Base-by-base conservation (phyloP, 2,329 filamentous ascomycete genomes). In the Pseudogymnoascus pannorum region DNA sequence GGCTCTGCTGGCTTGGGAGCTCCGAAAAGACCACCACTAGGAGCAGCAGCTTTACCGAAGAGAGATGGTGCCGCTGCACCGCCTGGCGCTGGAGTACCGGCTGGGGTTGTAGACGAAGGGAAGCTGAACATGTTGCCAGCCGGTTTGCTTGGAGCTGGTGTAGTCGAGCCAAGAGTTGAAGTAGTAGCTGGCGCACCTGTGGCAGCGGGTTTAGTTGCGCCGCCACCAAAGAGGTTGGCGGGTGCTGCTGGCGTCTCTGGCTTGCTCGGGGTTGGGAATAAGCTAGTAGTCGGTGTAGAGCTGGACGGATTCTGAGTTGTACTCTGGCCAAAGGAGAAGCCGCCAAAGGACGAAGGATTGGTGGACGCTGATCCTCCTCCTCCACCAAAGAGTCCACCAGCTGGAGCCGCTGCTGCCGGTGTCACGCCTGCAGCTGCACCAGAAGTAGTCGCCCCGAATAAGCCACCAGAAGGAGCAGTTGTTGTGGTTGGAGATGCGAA, bases 1-100 rank as follows among this genome's bases (percentile, higher is more conserved):
- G n/a, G n/a, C n/a, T 65, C 54, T 24, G 70, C 57, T 44, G 68
- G 59, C 58, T 68, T 68, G 12, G 66, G 61, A 31, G 64, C 67
- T 9, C 73, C 70, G 63, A 76, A 76, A 22, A 74, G 66, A 60
- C 67, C 69, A 26, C 71, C 59, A 24, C 60, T 20, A 29, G 31
- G 59, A 22, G 60, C 48, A 33, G 31, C 33, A 12, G 63, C 18
- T 22, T 44, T 62, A 29, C 64, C 60, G 44, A 66, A 66, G 12
- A 65, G 54, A 35, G 63, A 36, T 22, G 59, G 59, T 8, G 60
- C 61, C 42, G 64, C 20, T 35, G 62, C 54, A 24, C 5, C 18
- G 14, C 16, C 26, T 20, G 9, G 26, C 24, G 51, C 51, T 33
- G 51, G 51, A 12, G 51, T 36, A 22, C 22, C 35, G 14, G 58